Percentiles rank a stretch among this genome's conserved stretches.
These are phyloP conservation scores for Starmerella tilneyi DNA, from an alignment of 805 yeast species.

Conservation along the genomic window DNA sequence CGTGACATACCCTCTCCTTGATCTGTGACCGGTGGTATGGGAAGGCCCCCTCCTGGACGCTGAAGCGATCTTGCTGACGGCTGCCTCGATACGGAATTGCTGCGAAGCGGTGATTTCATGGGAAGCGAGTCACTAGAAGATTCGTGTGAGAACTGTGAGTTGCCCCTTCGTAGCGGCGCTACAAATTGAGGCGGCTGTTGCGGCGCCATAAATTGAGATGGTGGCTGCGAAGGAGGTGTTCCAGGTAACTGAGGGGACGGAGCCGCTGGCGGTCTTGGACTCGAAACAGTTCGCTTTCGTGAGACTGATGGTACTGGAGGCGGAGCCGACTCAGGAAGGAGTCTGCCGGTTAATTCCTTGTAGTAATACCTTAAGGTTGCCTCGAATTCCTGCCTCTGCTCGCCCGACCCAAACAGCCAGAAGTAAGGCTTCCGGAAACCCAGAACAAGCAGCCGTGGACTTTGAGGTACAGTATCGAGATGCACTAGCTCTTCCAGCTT, in stretches of 20 bases:
- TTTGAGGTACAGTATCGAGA: constrained; percentile 42
- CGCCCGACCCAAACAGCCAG: constrained; percentile 59
- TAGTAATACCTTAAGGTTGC: constrained; percentile 44
- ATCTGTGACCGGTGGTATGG: neutral
- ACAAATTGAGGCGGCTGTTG: neutral
- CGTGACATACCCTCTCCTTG: neutral
- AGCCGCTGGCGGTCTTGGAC: neutral
- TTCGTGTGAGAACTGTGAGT: neutral
- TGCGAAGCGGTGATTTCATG: neutral
- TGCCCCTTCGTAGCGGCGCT: neutral
- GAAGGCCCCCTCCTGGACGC: neutral
- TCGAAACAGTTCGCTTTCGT: constrained; percentile 11
- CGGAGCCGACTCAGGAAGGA: constrained; percentile 4
- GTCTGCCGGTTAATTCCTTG: constrained; percentile 34
- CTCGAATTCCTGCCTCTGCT: constrained; percentile 51
- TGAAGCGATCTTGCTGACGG: neutral
- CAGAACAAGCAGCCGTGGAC: constrained; percentile 36
- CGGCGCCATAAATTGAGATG: neutral
- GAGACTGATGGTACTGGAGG: constrained; percentile 15
- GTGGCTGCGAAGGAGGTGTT: neutral
- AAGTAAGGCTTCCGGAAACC: constrained; percentile 67
- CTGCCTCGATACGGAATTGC: neutral
- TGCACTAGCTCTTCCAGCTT: constrained; percentile 56
- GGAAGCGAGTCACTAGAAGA: constrained; percentile 3
- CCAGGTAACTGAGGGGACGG: constrained; percentile 3